Percentiles rank a stretch among this genome's conserved stretches.
phyloP scores from a whole-genome alignment of 305 asterid species.

The Coffea humblotiana region DNA sequence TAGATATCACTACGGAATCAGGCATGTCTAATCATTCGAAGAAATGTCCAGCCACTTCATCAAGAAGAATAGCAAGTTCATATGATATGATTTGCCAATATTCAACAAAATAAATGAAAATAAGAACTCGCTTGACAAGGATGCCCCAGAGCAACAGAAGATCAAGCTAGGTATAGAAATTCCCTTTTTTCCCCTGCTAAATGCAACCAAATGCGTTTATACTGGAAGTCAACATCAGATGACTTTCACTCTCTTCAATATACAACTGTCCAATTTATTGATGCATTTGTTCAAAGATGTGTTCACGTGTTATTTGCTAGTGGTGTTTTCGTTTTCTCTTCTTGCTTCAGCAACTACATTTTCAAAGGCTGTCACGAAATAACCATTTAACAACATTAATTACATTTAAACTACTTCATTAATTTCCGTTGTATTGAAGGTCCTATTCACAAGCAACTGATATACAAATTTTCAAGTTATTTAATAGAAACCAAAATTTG shows the following conservation, averaged over 20 bases:
- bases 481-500: not conserved
- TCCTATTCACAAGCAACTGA: not conserved
- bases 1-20: not conserved
- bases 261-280: not conserved
- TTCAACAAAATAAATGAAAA: not conserved
- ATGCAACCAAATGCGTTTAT: no score
- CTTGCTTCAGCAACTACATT: not conserved
- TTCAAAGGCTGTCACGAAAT: not conserved
- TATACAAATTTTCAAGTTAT: not conserved
- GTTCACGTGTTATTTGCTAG: not conserved
- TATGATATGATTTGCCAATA: not conserved
- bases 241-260: no score
- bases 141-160: not conserved
- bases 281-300: not conserved
- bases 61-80: not conserved
- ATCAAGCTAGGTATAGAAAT: not conserved
- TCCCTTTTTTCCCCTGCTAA: no score
- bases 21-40: not conserved
- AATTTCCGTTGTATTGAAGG: not conserved
- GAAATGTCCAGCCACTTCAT: not conserved
- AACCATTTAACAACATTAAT: not conserved
- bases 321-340: no score
- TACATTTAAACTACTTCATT: not conserved
- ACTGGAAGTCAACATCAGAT: no score
- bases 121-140: not conserved